Evolutionary conservation across 2,329 filamentous ascomycete species (phyloP).

Genomic region (Thelonectria olida): DNA sequence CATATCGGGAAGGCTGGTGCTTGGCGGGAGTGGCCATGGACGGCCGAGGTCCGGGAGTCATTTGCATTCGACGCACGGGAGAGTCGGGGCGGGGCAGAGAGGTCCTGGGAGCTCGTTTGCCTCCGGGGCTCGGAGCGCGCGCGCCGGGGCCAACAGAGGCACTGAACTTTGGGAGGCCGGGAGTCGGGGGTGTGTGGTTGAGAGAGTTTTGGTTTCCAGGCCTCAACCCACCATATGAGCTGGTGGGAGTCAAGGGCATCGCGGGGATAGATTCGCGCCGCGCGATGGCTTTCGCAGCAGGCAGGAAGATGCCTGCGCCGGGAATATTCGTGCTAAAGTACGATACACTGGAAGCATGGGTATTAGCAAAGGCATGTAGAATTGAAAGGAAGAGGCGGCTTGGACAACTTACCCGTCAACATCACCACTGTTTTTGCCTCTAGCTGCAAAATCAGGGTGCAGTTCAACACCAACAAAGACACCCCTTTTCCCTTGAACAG

Average conservation of each 20-base stretch:
- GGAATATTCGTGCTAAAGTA: constrained; percentile 86
- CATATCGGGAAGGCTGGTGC: constrained; percentile 43
- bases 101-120: constrained; percentile 72
- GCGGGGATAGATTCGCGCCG: constrained; percentile 70
- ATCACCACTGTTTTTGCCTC: constrained; percentile 95
- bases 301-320: constrained; percentile 93
- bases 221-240: constrained; percentile 63
- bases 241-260: constrained; percentile 74
- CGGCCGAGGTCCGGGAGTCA: constrained; percentile 67
- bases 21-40: constrained; percentile 62
- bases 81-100: constrained; percentile 91
- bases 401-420: constrained; percentile 80
- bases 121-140: constrained; percentile 75
- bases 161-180: constrained; percentile 81
- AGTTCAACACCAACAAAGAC: constrained; percentile 94
- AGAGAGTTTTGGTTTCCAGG: constrained; percentile 65
- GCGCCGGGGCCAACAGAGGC: constrained; percentile 81
- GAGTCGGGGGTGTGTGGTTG: constrained; percentile 71
- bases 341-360: constrained; percentile 56
- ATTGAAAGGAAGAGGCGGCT: not conserved
- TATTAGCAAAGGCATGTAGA: constrained; percentile 4
- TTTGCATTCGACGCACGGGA: constrained; percentile 75
- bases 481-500: constrained; percentile 88
- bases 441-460: constrained; percentile 77
- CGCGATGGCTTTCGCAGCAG: constrained; percentile 80